These are phyloP conservation scores for Orychophragmus violaceus DNA, from an alignment of 345 rosid genomes.

Conservation along the genomic window DNA sequence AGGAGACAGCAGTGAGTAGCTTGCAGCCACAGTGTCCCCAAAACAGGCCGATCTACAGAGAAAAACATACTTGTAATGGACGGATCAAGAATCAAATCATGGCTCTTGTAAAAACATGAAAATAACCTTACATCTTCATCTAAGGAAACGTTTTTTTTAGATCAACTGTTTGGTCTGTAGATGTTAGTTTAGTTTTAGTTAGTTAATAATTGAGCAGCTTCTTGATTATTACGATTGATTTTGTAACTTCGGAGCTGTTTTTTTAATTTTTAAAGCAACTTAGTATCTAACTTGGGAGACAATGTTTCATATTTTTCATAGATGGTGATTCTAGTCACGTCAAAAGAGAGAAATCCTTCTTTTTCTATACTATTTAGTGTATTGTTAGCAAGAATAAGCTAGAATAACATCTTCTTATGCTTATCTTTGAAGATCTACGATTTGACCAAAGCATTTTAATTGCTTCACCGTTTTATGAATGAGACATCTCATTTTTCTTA, in stretches of 20 bases:
- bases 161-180: not conserved
- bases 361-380: not conserved
- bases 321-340: not conserved
- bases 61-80: slow-evolving; percentile 88
- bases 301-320: not conserved
- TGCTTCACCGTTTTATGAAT: too few relatives aligned
- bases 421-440: too few relatives aligned
- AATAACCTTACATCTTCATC: not conserved
- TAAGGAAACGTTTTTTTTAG: not conserved
- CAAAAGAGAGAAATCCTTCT: not conserved
- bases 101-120: slow-evolving; percentile 62
- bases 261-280: not conserved
- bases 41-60: slow-evolving; percentile 75
- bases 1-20: slow-evolving; percentile 66
- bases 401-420: not conserved
- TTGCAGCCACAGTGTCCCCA: slow-evolving; percentile 74
- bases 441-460: too few relatives aligned
- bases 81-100: slow-evolving; percentile 82
- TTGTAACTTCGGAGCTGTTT: slow-evolving; percentile 1
- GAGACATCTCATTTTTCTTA: too few relatives aligned
- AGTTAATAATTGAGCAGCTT: slow-evolving; percentile 17
- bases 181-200: slow-evolving; percentile 11
- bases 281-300: not conserved
- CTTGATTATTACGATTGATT: not conserved
- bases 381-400: not conserved